Evolutionary conservation across 768 basidiomycete genomes (phyloP), one percentile per base, ranked within the genome.

Genomic region (Dioszegia aurantiaca): DNA sequence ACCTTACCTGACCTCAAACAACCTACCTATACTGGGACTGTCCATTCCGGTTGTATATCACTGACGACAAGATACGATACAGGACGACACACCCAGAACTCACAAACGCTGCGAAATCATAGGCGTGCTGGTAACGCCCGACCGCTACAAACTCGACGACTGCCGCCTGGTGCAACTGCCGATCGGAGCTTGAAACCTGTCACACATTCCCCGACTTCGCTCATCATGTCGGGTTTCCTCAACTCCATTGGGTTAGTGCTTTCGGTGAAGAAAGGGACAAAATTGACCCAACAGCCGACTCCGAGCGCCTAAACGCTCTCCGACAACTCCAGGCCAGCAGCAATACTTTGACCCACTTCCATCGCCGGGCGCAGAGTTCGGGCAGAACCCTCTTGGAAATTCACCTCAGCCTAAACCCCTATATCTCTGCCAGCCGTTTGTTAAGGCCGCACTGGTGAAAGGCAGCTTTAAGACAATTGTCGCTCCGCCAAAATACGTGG

Each of bases 391-490:
- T 45, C 41, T 51, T 24, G 51, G 51, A 9, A 39, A 53, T 24
- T 43, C 64, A 48, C 49, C 60, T 36, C 54, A 46, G 17, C 61
- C 65, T 5, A 74, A 71, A 55, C 77, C 77, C 6, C 55, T 97
- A 17, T 95, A 94, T 73, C 82, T 97, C 11, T 94, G 88, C 77
- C 88, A 88, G 54, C 93, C 93, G 2, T 98, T 98, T 76, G 90
- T 88, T 55, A 92, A 94, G 67, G 87, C 91, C 1, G 90, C 94
- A 0, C 82, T 98, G 42, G 93, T 98, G 59, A 97, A 94, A 77
- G 94, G 94, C 23, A 95, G 92, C 78, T 97, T 95, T 81, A 97
- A 94, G 80, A 95, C 92, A 2, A 97, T 98, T 69, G 92, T 97
- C 57, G 88, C 91, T 78, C 82, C 91, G 54, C 94, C 94, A 6